These are phyloP conservation scores for Nymphaea thermarum DNA, from an alignment of 164 flowering plant species.

Conservation along the genomic window DNA sequence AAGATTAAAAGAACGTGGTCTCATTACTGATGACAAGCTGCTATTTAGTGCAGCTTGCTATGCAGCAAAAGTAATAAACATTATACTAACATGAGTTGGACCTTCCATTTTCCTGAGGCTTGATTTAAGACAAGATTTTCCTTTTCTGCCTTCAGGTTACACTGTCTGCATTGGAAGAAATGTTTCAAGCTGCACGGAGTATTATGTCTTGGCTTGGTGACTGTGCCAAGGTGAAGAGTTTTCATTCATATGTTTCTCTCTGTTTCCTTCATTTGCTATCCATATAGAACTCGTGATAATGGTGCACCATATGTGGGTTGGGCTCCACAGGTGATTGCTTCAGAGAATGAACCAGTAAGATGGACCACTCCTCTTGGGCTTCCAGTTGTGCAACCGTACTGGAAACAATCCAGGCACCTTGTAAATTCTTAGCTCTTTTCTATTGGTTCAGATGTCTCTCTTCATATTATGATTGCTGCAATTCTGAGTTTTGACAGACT, in stretches of 20 bases:
- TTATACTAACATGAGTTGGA: background rate
- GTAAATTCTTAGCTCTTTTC: conserved; percentile 31
- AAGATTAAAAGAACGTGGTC: conserved; percentile 75
- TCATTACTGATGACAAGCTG: conserved; percentile 63
- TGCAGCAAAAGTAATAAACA: conserved; percentile 74
- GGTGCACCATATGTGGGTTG: no score
- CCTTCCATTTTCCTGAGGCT: conserved; percentile 4
- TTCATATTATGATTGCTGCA: no score
- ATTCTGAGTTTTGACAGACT: no score
- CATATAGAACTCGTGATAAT: no score
- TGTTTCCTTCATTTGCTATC: no score
- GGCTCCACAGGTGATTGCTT: conserved; percentile 55
- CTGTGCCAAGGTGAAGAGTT: conserved; percentile 68
- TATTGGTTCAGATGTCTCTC: no score
- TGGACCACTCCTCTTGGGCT: conserved; percentile 98
- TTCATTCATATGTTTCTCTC: background rate
- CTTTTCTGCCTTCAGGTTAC: conserved; percentile 48
- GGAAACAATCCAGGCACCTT: conserved; percentile 48
- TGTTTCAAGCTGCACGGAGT: conserved; percentile 80
- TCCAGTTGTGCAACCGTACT: conserved; percentile 94
- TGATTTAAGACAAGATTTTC: background rate
- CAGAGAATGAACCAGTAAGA: conserved; percentile 72
- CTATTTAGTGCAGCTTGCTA: conserved; percentile 79
- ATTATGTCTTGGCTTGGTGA: conserved; percentile 95
- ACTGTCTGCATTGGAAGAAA: conserved; percentile 74